These are phyloP conservation scores for Sicyos baderoa DNA, from an alignment of 306 rosid species.

Conservation along the genomic window DNA sequence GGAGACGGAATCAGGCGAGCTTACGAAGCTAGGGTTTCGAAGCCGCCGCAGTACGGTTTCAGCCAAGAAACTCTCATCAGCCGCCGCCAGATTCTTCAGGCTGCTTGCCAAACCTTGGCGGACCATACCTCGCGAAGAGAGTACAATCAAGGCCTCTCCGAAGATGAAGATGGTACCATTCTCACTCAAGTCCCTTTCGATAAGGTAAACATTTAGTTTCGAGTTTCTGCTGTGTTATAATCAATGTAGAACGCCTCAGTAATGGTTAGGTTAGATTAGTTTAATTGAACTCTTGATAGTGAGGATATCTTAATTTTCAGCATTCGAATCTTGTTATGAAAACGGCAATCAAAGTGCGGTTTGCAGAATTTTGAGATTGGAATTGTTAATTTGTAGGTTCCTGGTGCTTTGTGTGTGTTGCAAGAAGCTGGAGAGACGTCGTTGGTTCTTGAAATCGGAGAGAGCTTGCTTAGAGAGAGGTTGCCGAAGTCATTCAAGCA, in stretches of 20 bases:
- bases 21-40: conserved; percentile 76
- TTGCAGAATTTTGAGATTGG: conserved; percentile 1
- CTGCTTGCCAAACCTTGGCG: conserved; percentile 87
- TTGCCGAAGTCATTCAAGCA: conserved; percentile 84
- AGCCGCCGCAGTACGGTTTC: conserved; percentile 80
- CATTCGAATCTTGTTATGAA: no score
- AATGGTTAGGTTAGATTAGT: no score
- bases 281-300: no score
- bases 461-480: conserved; percentile 72
- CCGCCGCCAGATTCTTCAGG: conserved; percentile 83
- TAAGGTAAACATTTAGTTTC: conserved; percentile 36
- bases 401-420: conserved; percentile 84
- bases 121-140: conserved; percentile 57
- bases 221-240: background rate
- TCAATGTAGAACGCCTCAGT: background rate
- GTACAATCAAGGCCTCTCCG: conserved; percentile 61
- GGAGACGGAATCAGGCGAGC: conserved; percentile 82
- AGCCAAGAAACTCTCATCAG: conserved; percentile 68
- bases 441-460: conserved; percentile 66
- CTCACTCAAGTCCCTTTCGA: conserved; percentile 83
- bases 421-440: conserved; percentile 86
- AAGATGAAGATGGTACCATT: conserved; percentile 50
- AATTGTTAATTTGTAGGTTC: conserved; percentile 52
- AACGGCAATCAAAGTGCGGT: no score
- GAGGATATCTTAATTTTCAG: no score